Evolutionary conservation across 768 basidiomycete genomes (phyloP).

Genomic region (Russula ochroleuca): DNA sequence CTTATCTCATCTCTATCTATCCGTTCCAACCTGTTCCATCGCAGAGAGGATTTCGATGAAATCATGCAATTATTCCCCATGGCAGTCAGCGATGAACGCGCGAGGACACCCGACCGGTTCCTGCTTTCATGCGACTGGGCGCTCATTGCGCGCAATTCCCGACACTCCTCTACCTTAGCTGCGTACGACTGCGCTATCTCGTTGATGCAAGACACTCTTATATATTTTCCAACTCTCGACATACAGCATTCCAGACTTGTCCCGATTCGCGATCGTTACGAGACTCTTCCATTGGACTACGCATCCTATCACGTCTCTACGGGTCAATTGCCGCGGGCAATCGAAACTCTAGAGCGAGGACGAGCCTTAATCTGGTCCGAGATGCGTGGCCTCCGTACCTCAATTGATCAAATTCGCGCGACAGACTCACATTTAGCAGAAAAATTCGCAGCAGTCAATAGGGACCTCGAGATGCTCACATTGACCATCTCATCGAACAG

Average conservation of each 20-base stretch:
- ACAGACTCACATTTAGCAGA: background rate
- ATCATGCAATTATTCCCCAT: background rate
- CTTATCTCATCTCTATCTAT: background rate
- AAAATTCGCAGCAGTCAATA: background rate
- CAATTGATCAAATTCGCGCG: background rate
- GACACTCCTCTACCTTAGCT: background rate
- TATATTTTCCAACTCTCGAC: background rate
- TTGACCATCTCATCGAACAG: background rate
- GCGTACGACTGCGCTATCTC: background rate
- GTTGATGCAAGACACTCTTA: slow-evolving; percentile 1
- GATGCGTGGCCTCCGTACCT: slow-evolving; percentile 5
- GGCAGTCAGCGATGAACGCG: background rate
- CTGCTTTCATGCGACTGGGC: background rate
- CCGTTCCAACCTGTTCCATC: background rate
- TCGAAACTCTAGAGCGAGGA: slow-evolving; percentile 1
- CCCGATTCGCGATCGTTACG: background rate
- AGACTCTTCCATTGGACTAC: background rate
- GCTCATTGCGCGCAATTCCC: background rate
- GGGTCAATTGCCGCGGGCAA: background rate
- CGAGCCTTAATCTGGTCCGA: slow-evolving; percentile 1
- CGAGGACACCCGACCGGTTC: background rate
- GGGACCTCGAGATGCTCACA: background rate
- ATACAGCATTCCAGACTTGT: slow-evolving; percentile 1
- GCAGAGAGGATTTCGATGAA: background rate
- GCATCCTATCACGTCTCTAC: slow-evolving; percentile 1